phyloP scores from a whole-genome alignment of 805 yeast species.

The Tetrapisispora arboricola region DNA sequence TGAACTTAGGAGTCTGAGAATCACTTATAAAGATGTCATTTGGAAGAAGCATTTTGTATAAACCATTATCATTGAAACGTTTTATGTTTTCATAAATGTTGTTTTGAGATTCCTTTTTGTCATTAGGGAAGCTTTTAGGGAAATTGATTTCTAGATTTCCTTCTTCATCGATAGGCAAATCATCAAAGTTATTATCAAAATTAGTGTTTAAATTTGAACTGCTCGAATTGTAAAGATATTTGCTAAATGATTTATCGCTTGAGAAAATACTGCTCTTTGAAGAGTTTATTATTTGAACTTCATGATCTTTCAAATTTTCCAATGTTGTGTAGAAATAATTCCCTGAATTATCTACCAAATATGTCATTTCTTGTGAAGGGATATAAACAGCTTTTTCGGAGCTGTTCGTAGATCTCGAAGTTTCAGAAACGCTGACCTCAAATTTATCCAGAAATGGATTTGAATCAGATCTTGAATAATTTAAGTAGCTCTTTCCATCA shows the following conservation, averaged over 20 bases:
- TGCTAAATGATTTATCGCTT: neutral
- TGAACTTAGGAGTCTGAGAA: neutral
- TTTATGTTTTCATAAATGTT: conserved; percentile 9
- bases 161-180: conserved; percentile 12
- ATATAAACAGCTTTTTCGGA: conserved; percentile 14
- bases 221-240: conserved; percentile 1
- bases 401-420: conserved; percentile 1
- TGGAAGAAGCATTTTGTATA: conserved; percentile 9
- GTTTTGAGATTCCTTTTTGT: conserved; percentile 4
- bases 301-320: neutral
- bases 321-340: conserved; percentile 17
- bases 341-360: conserved; percentile 18
- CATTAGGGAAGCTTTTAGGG: neutral
- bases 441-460: neutral
- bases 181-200: neutral
- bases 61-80: conserved; percentile 13
- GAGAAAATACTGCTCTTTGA: neutral
- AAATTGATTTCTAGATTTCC: conserved; percentile 9
- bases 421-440: neutral
- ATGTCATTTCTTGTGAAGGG: conserved; percentile 15
- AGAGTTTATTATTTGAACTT: neutral
- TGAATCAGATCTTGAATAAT: neutral
- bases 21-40: neutral
- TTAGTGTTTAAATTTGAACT: neutral
- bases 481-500: neutral